Evolutionary conservation across 768 basidiomycete genomes (phyloP).

Genomic region (Naganishia randhawae): DNA sequence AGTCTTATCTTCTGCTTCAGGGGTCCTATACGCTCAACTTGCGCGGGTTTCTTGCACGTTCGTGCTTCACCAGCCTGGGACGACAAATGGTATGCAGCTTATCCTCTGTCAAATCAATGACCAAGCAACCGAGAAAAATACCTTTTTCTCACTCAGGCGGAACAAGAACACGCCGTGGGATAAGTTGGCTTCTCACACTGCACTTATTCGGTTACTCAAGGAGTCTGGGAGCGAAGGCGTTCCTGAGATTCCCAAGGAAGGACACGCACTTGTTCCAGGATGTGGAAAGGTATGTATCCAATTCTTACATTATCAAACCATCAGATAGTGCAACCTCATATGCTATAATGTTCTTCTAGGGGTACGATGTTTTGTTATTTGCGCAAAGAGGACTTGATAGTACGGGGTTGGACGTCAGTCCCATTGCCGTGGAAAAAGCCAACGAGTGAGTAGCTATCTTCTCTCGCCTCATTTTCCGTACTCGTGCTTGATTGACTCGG

Average conservation of each 20-base stretch:
- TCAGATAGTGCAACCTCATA: background rate
- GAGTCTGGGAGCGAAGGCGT: conserved; percentile 10
- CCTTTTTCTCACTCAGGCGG: background rate
- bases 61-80: conserved; percentile 22
- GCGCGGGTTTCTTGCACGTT: too few relatives aligned
- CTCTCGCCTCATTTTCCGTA: background rate
- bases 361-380: conserved; percentile 42
- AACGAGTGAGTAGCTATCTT: conserved; percentile 30
- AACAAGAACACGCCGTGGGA: conserved; percentile 21
- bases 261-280: conserved; percentile 23
- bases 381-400: conserved; percentile 37
- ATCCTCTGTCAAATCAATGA: background rate
- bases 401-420: conserved; percentile 37
- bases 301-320: background rate
- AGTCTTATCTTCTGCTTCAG: background rate
- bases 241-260: conserved; percentile 20
- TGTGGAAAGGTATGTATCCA: conserved; percentile 20
- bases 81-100: conserved; percentile 17
- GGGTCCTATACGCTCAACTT: background rate
- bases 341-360: conserved; percentile 28
- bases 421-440: conserved; percentile 37
- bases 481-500: background rate
- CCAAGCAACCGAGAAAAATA: background rate
- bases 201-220: background rate
- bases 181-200: conserved; percentile 6